Evolutionary conservation across 495 filamentous ascomycete species (phyloP).

Genomic region (Glutinoglossum americanum): DNA sequence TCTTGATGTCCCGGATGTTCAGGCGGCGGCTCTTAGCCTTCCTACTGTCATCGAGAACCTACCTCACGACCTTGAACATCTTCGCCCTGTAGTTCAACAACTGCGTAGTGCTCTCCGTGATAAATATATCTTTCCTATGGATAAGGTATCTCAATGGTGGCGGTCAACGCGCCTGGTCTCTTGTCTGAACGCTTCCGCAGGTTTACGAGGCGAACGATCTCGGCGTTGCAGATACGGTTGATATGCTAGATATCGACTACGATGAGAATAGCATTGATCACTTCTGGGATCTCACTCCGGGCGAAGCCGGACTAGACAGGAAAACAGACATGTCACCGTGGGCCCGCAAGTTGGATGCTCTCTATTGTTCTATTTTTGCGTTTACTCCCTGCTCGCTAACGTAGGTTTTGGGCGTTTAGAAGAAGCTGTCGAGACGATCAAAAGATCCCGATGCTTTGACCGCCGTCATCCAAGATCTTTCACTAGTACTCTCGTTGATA

Average conservation of each 20-base stretch:
- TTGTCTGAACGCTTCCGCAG: too few relatives aligned
- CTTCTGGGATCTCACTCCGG: background rate
- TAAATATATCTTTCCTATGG: too few relatives aligned
- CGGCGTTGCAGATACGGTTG: background rate
- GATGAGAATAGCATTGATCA: background rate
- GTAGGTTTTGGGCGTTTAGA: background rate
- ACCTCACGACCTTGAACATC: too few relatives aligned
- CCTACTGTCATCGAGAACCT: too few relatives aligned
- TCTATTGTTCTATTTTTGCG: background rate
- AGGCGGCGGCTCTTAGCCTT: too few relatives aligned
- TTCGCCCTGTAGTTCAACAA: too few relatives aligned
- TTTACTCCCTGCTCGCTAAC: background rate
- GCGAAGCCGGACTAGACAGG: too few relatives aligned
- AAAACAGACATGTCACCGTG: background rate
- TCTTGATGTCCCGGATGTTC: too few relatives aligned
- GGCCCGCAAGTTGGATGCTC: background rate
- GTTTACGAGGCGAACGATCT: too few relatives aligned
- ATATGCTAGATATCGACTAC: background rate
- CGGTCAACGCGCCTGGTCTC: too few relatives aligned
- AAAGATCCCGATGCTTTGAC: background rate
- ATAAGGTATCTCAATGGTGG: too few relatives aligned
- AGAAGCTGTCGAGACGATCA: background rate
- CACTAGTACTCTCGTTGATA: background rate
- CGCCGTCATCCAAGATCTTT: background rate
- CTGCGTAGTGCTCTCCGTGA: too few relatives aligned